A percentile compares a stretch with the other conserved stretches of the same genome.
Conservation (phyloP, 2,329 filamentous ascomycete species). For the Bretziella fagacearum region DNA sequence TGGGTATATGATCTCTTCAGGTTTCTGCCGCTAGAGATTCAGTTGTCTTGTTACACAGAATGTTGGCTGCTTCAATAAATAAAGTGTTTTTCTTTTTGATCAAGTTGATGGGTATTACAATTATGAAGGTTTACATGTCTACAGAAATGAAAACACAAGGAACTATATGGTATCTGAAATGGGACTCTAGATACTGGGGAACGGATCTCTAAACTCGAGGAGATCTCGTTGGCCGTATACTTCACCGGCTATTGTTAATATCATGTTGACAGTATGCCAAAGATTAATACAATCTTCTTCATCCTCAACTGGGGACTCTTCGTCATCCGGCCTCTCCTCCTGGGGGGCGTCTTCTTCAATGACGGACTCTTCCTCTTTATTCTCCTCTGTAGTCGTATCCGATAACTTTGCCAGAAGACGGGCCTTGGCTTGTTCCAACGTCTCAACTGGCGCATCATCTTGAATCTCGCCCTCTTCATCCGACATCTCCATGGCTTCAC, state of each 20-base stretch:
- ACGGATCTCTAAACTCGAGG: constrained; percentile 53
- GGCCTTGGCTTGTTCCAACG: constrained; percentile 32
- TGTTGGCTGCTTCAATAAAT: background rate
- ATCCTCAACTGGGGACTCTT: constrained; percentile 17
- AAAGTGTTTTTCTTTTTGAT: background rate
- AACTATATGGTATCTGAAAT: background rate
- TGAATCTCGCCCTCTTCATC: constrained; percentile 24
- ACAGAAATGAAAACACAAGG: background rate
- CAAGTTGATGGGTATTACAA: background rate
- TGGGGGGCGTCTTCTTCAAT: constrained; percentile 20
- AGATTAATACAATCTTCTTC: constrained; percentile 30
- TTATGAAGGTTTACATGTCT: background rate
- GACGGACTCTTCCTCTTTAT: constrained; percentile 6
- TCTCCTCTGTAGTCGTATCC: constrained; percentile 7
- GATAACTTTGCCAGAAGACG: constrained; percentile 31
- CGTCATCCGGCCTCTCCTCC: constrained; percentile 11
- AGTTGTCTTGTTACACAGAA: background rate
- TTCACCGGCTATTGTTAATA: constrained; percentile 73
- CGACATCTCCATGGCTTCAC: constrained; percentile 28
- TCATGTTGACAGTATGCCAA: constrained; percentile 75
- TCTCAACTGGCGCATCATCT: constrained; percentile 20
- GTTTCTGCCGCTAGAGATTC: background rate
- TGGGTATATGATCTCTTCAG: background rate
- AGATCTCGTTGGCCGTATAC: constrained; percentile 80
- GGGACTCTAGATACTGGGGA: constrained; percentile 26